Base-by-base conservation (phyloP, 805 yeast genomes). In the Ogataea chonburiensis region DNA sequence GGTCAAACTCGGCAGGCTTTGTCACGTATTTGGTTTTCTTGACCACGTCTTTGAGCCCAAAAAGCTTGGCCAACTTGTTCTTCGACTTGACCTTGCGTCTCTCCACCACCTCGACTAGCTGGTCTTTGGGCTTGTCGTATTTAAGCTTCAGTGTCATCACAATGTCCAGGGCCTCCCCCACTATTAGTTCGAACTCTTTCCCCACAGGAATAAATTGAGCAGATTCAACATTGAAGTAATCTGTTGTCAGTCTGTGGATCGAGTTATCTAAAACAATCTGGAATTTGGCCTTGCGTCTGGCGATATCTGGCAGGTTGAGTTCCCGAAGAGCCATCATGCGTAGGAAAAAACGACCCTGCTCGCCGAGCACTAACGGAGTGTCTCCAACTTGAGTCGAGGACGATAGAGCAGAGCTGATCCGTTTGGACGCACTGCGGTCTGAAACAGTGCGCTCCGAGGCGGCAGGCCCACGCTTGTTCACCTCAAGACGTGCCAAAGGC, bases 101-200 rank as follows among this genome's bases (percentile, higher is more conserved):
- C 50, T 82, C 87, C 17, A 61, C 63, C 4, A 82, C 77, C 56
- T 84, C 89, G 27, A 70, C 73, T 28, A 76, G 61, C 28, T 70
- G 71, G 29, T 69, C 73, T 26, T 65, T 55, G 18, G 73, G 71
- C 49, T 69, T 68, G 17, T 70, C 66, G 53, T 80, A 81, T 9
- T 67, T 63, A 33, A 86, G 70, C 63, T 85, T 86, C 60, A 88
- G 61, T 0, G 96, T 87, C 29, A 89, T 59, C 24, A 79, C 72
- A 28, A 89, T 66, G 43, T 82, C 83, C 17, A 82, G 66, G 3
- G 71, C 63, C 12, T 72, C 76, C 13, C 73, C 77, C 17, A 82
- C 82, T 3, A 80, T 68, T 45, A 82, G 64, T 58, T 87, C 96
- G 56, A 86, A 86, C 53, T 89, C 96, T 52, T 84, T 86, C 31